Base-by-base conservation (phyloP, 768 basidiomycete species). In the Tulasnella calospora region DNA sequence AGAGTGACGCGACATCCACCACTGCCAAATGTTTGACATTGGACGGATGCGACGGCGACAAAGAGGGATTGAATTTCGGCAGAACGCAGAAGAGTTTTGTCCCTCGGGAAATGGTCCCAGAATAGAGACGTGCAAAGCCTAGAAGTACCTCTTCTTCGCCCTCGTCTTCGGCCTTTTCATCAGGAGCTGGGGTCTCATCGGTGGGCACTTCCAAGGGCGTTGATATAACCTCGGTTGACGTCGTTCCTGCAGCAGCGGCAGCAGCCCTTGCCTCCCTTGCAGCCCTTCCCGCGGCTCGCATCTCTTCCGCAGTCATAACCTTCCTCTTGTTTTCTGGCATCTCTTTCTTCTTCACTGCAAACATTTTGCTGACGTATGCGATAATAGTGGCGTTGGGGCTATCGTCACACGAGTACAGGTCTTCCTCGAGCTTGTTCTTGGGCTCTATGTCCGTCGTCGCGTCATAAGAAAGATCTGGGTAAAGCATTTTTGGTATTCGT, bases 291-390 rank as follows among this genome's bases (percentile, higher is more conserved):
- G 88, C 87, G 13, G 86, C 85, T 27, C 93, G 88, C 89, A 96
- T 90, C 82, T 97, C 93, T 46, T 96, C 95, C 0, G 93, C 92
- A 0, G 92, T 94, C 71, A 94, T 81, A 23, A 88, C 86, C 81
- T 87, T 91, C 82, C 90, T 90, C 85, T 94, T 94, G 84, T 93
- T 91, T 82, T 96, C 93, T 0, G 97, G 97, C 33, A 99, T 86
- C 71, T 96, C 92, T 77, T 89, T 89, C 30, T 84, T 85, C n/a
- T 90, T 85, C 0, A 98, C 92, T 0, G 96, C 95, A 82, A 99
- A 98, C 97, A 99, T 99, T 84, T 99, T 99, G 88, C 94, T 97
- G 71, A 98, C 93, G 84, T 96, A 98, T 8, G 92, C 97, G 21
- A 91, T 89, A 17, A 95, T 87, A 78, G 85, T 89, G 0, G 92